These are phyloP conservation scores for Hypomontagnella monticulosa DNA, from an alignment of 495 filamentous ascomycete genomes.

Conservation along the genomic window DNA sequence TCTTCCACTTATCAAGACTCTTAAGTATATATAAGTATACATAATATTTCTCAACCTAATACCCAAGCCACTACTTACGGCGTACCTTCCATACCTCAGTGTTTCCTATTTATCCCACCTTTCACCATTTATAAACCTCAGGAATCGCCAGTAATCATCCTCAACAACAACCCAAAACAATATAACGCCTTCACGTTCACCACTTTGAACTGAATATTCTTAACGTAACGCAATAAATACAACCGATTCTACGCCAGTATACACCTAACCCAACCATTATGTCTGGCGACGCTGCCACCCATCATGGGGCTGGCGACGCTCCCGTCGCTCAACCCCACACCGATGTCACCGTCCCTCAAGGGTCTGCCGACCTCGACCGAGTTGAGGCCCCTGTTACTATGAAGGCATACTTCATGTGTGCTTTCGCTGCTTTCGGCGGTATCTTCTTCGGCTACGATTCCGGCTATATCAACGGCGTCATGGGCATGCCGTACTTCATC, in stretches of 20 bases:
- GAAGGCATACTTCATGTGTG: conserved; percentile 75
- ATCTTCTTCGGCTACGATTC: conserved; percentile 74
- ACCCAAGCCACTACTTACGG: no score
- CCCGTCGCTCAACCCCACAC: no score
- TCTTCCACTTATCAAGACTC: conserved; percentile 1
- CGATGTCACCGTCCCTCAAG: conserved; percentile 21
- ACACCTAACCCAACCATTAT: conserved; percentile 3
- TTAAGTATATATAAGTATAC: not conserved
- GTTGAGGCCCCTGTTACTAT: conserved; percentile 72
- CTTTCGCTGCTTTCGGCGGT: conserved; percentile 74
- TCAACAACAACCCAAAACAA: no score
- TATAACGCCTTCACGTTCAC: no score
- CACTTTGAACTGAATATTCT: no score
- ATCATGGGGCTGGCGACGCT: conserved; percentile 51
- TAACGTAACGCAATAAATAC: no score
- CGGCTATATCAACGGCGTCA: conserved; percentile 71
- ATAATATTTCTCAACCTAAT: no score
- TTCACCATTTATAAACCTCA: no score
- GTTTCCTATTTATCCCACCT: no score
- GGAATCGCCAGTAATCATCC: no score
- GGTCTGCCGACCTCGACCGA: conserved; percentile 57
- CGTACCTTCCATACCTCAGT: no score
- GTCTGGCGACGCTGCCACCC: conserved; percentile 32
- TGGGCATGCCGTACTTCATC: conserved; percentile 63
- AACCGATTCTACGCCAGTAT: no score